These are phyloP conservation scores for Ogataea kodamae DNA, from an alignment of 805 yeast genomes.

Conservation along the genomic window DNA sequence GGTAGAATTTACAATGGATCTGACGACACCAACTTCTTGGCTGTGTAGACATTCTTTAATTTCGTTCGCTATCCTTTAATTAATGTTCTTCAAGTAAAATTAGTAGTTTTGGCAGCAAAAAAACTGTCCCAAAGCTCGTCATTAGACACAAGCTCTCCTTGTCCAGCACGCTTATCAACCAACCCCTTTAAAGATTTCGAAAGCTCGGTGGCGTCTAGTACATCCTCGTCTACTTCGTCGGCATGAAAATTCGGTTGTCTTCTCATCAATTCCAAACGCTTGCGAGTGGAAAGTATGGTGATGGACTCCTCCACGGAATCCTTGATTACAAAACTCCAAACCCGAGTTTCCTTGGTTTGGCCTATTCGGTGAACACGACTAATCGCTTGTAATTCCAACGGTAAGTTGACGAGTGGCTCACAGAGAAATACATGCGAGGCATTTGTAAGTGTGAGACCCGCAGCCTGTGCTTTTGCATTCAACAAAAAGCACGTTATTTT, in stretches of 20 bases:
- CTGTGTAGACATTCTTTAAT: constrained; percentile 35
- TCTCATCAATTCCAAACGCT: constrained; percentile 44
- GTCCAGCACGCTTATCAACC: constrained; percentile 42
- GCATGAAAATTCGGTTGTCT: constrained; percentile 19
- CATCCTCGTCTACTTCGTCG: constrained; percentile 32
- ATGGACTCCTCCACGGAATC: constrained; percentile 89
- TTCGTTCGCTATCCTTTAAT: constrained; percentile 8
- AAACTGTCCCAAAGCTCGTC: constrained; percentile 63
- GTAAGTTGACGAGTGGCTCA: constrained; percentile 87
- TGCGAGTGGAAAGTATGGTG: constrained; percentile 60
- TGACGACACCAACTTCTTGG: constrained; percentile 60
- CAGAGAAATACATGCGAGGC: constrained; percentile 90
- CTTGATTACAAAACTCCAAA: constrained; percentile 86
- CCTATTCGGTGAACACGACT: constrained; percentile 93
- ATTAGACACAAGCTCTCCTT: constrained; percentile 58
- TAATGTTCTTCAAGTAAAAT: constrained; percentile 4
- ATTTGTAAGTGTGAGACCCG: constrained; percentile 87
- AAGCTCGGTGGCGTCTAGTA: constrained; percentile 54
- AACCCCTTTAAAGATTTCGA: constrained; percentile 48
- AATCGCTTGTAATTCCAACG: constrained; percentile 87
- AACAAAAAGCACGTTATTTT: constrained; percentile 78
- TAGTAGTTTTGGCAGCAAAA: constrained; percentile 38
- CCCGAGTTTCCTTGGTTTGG: constrained; percentile 73
- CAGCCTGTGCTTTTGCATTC: constrained; percentile 82
- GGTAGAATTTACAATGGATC: constrained; percentile 69